Evolutionary conservation across 2,329 filamentous ascomycete species (phyloP).

Genomic region (Diaporthe sp.): DNA sequence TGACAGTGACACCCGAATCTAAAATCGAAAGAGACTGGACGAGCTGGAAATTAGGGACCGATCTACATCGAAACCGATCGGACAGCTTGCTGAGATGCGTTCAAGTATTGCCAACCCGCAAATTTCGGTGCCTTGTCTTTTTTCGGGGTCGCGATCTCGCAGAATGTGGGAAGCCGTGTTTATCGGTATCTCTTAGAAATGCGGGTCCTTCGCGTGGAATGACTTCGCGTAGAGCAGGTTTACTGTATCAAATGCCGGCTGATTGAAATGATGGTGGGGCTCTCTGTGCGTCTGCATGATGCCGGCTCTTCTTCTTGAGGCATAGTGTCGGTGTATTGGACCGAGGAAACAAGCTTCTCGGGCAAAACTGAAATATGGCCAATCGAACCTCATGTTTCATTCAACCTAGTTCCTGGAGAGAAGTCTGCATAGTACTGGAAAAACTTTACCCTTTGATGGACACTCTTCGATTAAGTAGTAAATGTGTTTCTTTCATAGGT

Average conservation of each 20-base stretch:
- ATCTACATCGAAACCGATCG: background rate
- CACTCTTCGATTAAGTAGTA: background rate
- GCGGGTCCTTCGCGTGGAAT: background rate
- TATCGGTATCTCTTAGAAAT: background rate
- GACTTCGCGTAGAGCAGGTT: too few relatives aligned
- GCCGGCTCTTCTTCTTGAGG: background rate
- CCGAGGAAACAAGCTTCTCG: background rate
- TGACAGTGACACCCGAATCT: background rate
- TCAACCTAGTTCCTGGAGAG: background rate
- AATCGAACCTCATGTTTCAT: background rate
- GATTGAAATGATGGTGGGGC: background rate
- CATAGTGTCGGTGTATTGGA: background rate
- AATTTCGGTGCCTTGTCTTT: background rate
- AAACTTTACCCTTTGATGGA: background rate
- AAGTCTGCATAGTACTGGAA: background rate
- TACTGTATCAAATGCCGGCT: background rate
- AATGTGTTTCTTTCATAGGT: too few relatives aligned
- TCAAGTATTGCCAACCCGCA: background rate
- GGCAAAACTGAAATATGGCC: background rate
- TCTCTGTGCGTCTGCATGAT: background rate
- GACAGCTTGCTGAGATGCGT: background rate
- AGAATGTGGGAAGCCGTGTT: background rate
- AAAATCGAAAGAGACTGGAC: conserved; percentile 1
- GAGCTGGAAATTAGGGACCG: background rate
- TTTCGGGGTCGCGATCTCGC: background rate